Conservation (phyloP, 495 filamentous ascomycete species). For the Penicillium angulare region DNA sequence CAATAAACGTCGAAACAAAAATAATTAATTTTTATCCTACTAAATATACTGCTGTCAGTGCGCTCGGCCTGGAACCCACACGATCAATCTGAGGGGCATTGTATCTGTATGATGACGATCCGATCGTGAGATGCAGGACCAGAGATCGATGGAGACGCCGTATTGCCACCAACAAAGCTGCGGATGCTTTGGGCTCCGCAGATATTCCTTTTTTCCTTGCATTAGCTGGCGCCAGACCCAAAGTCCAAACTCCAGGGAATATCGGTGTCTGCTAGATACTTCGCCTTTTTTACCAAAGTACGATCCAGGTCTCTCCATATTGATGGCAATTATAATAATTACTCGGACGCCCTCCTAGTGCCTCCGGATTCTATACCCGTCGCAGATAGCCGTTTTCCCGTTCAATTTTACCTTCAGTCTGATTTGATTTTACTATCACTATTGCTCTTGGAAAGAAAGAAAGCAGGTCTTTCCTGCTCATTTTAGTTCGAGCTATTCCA, state of each 20-base stretch:
- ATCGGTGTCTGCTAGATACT: neutral
- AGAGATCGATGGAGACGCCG: constrained; percentile 9
- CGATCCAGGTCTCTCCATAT: neutral
- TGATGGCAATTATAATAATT: too few species aligned
- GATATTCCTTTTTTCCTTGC: constrained; percentile 28
- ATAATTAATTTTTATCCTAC: constrained; percentile 24
- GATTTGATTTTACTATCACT: neutral
- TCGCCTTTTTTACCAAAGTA: neutral
- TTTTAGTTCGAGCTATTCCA: neutral
- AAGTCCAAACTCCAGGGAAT: neutral
- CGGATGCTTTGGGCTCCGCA: constrained; percentile 3
- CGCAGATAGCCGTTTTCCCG: neutral
- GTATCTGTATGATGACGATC: constrained; percentile 15
- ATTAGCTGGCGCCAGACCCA: constrained; percentile 7
- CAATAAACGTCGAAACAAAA: neutral
- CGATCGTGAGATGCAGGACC: constrained; percentile 13
- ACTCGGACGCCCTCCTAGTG: neutral
- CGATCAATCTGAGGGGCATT: constrained; percentile 4
- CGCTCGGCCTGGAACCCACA: constrained; percentile 10
- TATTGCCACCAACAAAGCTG: constrained; percentile 24
- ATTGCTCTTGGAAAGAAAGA: too few species aligned
- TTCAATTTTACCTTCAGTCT: neutral
- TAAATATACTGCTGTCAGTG: constrained; percentile 9
- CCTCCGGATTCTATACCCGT: constrained; percentile 11
- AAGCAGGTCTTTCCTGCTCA: neutral